phyloP scores from a whole-genome alignment of 2,329 filamentous ascomycete species.

The Botrytis paeoniae region DNA sequence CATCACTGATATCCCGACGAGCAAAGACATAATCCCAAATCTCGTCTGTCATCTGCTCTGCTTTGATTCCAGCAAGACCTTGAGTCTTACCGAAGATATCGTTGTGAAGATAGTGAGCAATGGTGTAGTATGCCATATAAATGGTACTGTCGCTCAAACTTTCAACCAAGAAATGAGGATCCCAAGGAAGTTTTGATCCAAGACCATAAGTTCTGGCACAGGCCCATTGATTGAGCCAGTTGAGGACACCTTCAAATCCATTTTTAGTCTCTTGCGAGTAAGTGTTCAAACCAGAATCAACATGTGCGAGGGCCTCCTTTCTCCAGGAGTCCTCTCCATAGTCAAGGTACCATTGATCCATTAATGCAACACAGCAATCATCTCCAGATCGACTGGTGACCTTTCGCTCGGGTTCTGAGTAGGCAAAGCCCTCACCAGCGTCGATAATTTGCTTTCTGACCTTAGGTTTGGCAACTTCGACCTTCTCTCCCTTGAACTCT shows the following conservation, averaged over 20 bases:
- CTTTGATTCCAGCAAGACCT: slow-evolving; percentile 64
- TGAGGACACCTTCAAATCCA: slow-evolving; percentile 78
- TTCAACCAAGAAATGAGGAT: slow-evolving; percentile 85
- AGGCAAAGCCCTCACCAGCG: slow-evolving; percentile 77
- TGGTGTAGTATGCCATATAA: slow-evolving; percentile 81
- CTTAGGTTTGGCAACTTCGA: slow-evolving; percentile 82
- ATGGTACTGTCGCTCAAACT: slow-evolving; percentile 87
- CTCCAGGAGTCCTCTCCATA: slow-evolving; percentile 93
- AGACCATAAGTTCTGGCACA: slow-evolving; percentile 89
- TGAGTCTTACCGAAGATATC: slow-evolving; percentile 79
- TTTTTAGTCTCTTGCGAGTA: slow-evolving; percentile 76
- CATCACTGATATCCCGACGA: slow-evolving; percentile 66
- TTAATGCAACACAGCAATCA: slow-evolving; percentile 86
- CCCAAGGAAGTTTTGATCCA: slow-evolving; percentile 93
- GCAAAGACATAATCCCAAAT: slow-evolving; percentile 97
- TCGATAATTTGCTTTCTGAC: slow-evolving; percentile 77
- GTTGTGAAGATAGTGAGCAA: slow-evolving; percentile 67
- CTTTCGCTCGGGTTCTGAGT: slow-evolving; percentile 87
- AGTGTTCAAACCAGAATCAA: slow-evolving; percentile 73
- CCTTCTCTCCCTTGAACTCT: slow-evolving; percentile 81
- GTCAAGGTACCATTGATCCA: slow-evolving; percentile 98
- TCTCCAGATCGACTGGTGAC: slow-evolving; percentile 88
- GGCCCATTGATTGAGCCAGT: slow-evolving; percentile 95
- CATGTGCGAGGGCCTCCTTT: slow-evolving; percentile 67
- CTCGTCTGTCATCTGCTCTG: slow-evolving; percentile 89